Percentiles rank a stretch among this genome's conserved stretches.
Conservation (phyloP, 2,329 filamentous ascomycete genomes). For the Penicillium sp. region DNA sequence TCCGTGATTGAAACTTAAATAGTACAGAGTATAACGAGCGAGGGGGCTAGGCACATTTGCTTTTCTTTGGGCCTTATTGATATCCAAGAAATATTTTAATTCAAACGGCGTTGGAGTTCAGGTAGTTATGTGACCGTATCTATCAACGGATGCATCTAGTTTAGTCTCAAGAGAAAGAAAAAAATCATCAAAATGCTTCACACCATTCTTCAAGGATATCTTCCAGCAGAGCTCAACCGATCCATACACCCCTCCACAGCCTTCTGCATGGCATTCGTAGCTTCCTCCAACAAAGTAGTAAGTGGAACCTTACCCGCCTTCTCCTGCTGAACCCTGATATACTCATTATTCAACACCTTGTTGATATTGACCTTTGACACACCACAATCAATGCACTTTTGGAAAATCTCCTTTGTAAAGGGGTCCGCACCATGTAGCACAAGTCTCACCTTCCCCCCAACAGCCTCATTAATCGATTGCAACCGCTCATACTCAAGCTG, state of each 20-base stretch:
- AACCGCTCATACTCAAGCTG: constrained; percentile 60
- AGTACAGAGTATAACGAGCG: constrained; percentile 6
- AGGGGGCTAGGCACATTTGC: constrained; percentile 3
- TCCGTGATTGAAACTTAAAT: constrained; percentile 1
- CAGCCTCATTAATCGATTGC: constrained; percentile 48
- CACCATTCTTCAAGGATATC: constrained; percentile 25
- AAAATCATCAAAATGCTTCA: background rate
- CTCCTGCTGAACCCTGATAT: constrained; percentile 48
- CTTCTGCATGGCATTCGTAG: constrained; percentile 55
- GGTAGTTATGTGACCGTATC: background rate
- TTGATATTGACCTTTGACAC: constrained; percentile 60
- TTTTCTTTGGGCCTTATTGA: constrained; percentile 9
- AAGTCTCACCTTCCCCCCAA: constrained; percentile 50
- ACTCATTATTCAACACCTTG: constrained; percentile 55
- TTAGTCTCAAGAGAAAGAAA: constrained; percentile 7
- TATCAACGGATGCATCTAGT: background rate
- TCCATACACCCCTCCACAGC: constrained; percentile 58
- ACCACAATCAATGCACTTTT: constrained; percentile 54
- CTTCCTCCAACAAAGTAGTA: constrained; percentile 55
- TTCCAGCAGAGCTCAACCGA: constrained; percentile 43
- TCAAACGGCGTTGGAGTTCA: constrained; percentile 1
- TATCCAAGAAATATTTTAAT: constrained; percentile 18
- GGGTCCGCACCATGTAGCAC: constrained; percentile 60
- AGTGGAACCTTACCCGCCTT: constrained; percentile 53
- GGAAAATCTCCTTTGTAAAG: constrained; percentile 55